A percentile compares a stretch with the other conserved stretches of the same genome.
These are phyloP conservation scores for Candida endomychidarum DNA, from an alignment of 805 yeast genomes.

Conservation along the genomic window DNA sequence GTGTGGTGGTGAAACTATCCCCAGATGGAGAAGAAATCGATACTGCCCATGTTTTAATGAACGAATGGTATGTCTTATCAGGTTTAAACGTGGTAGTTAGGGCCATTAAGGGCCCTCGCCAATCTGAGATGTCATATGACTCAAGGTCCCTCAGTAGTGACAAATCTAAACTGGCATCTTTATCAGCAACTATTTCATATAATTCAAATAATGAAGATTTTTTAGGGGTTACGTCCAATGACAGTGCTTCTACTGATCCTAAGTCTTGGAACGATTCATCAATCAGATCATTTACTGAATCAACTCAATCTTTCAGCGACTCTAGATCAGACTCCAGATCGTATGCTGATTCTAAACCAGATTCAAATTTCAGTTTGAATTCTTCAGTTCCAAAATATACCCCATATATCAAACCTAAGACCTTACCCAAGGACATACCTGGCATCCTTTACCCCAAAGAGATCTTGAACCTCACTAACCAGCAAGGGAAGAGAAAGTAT, in stretches of 20 bases:
- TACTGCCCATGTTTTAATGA: constrained; percentile 28
- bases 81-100: constrained; percentile 18
- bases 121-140: no score
- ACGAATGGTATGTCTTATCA: constrained; percentile 35
- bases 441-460: constrained; percentile 30
- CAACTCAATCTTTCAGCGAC: no score
- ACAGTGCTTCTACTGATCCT: no score
- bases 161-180: no score
- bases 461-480: constrained; percentile 12
- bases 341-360: neutral
- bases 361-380: constrained; percentile 5
- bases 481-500: constrained; percentile 15
- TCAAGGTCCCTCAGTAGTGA: no score
- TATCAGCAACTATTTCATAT: no score
- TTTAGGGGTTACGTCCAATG: no score
- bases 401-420: constrained; percentile 17
- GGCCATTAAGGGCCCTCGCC: no score
- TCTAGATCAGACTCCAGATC: no score
- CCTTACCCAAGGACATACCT: constrained; percentile 26
- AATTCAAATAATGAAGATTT: no score
- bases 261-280: no score
- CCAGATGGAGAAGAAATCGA: constrained; percentile 22
- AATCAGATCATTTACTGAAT: no score
- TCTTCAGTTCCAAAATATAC: neutral
- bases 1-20: constrained; percentile 23